Evolutionary conservation across 2,329 filamentous ascomycete species (phyloP).

Genomic region (Cyanodermella asteris): DNA sequence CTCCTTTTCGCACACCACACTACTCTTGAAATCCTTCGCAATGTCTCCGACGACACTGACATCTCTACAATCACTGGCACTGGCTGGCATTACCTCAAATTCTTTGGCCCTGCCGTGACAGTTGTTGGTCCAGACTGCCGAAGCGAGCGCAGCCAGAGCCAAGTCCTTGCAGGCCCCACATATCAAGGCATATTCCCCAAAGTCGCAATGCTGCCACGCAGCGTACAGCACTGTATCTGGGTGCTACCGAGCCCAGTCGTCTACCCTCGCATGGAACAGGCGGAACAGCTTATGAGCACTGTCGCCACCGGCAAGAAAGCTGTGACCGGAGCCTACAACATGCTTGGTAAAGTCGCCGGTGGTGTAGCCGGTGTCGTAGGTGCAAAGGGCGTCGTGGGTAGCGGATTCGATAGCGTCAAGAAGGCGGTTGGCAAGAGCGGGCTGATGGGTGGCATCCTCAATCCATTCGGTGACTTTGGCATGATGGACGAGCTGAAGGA

Average conservation of each 20-base stretch:
- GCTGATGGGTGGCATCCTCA: constrained; percentile 85
- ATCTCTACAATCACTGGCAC: constrained; percentile 94
- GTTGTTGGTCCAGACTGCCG: constrained; percentile 80
- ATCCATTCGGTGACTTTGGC: constrained; percentile 90
- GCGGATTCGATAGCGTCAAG: constrained; percentile 87
- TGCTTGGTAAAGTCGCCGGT: constrained; percentile 84
- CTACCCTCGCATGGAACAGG: constrained; percentile 76
- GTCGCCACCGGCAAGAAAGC: constrained; percentile 91
- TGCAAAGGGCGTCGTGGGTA: constrained; percentile 76
- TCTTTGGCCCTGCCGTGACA: constrained; percentile 72
- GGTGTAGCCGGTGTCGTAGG: constrained; percentile 90
- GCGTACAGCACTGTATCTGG: constrained; percentile 91
- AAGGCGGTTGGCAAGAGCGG: constrained; percentile 89
- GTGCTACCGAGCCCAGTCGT: constrained; percentile 81
- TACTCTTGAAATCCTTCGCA: constrained; percentile 76
- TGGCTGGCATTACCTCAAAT: constrained; percentile 98
- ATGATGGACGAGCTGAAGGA: constrained; percentile 85
- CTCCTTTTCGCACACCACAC: constrained; percentile 96
- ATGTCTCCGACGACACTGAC: constrained; percentile 69
- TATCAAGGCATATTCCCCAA: constrained; percentile 97
- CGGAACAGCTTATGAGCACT: constrained; percentile 77
- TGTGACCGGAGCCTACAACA: constrained; percentile 88
- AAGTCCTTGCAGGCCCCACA: constrained; percentile 86
- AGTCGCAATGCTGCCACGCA: constrained; percentile 69
- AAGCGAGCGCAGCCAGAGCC: constrained; percentile 71